Conservation (phyloP, 306 rosid species). For the Vigna radiata region DNA sequence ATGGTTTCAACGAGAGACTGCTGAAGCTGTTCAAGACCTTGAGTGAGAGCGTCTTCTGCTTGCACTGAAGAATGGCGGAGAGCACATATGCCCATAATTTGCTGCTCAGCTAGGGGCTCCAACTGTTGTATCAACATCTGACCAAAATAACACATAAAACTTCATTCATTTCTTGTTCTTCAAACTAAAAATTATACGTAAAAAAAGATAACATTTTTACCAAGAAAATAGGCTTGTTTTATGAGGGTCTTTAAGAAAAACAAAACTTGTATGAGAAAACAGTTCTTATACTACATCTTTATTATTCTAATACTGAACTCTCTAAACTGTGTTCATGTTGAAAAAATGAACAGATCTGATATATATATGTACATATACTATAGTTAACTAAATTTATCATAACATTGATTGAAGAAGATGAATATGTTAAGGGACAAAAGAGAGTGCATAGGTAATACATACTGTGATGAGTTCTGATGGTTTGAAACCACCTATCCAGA, state of each 20-base stretch:
- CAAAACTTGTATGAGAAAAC: background rate
- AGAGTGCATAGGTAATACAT: background rate
- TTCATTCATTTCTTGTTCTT: background rate
- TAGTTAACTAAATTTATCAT: background rate
- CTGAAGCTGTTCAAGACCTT: conserved; percentile 89
- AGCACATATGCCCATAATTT: conserved; percentile 65
- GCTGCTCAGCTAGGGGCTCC: conserved; percentile 89
- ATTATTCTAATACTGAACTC: no score
- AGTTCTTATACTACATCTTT: background rate
- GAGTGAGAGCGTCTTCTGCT: conserved; percentile 89
- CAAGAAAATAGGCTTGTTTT: background rate
- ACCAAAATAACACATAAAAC: background rate
- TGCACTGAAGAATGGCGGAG: conserved; percentile 72
- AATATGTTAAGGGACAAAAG: background rate
- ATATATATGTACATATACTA: no score
- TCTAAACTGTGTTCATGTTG: no score
- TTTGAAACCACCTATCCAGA: conserved; percentile 92
- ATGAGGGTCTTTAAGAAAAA: background rate
- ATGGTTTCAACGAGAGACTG: conserved; percentile 75
- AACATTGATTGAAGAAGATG: background rate
- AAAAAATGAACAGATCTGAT: no score
- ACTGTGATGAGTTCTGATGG: conserved; percentile 93
- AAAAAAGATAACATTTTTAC: background rate
- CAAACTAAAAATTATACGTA: background rate
- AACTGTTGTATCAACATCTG: conserved; percentile 75